These are phyloP conservation scores for Marchantia polymorpha DNA, from an alignment of 225 moss, liverwort and hornwort genomes.

Conservation along the genomic window DNA sequence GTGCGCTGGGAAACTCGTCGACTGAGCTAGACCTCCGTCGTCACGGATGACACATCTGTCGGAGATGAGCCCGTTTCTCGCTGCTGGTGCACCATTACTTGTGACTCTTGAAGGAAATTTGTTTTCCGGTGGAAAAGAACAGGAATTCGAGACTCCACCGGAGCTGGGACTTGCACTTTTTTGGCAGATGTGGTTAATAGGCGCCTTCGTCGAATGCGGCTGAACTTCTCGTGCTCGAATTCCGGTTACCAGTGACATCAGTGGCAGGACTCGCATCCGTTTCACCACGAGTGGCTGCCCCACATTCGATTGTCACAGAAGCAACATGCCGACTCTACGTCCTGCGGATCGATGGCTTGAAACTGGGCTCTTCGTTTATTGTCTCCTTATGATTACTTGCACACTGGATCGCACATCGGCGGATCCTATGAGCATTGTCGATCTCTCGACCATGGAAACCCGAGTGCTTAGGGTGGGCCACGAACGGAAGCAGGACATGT, in stretches of 20 bases:
- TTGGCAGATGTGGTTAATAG: neutral
- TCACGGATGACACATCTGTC: no score
- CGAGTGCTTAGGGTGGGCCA: constrained; percentile 26
- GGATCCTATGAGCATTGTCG: neutral
- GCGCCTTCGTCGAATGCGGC: neutral
- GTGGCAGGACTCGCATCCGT: no score
- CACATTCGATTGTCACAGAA: neutral
- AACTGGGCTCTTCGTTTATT: neutral
- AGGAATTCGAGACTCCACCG: neutral
- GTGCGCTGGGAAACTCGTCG: no score
- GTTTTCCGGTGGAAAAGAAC: no score
- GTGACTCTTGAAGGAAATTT: no score
- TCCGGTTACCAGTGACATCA: no score
- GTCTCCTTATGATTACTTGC: neutral
- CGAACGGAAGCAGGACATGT: constrained; percentile 23
- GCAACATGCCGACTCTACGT: neutral
- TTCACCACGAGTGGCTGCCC: neutral
- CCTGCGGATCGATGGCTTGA: neutral
- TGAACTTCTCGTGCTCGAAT: neutral
- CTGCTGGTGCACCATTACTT: no score
- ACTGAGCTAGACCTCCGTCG: no score
- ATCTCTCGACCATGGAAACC: constrained; percentile 22
- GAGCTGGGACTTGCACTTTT: neutral
- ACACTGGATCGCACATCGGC: neutral
- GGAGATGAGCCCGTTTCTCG: no score